These are phyloP conservation scores for Metschnikowia drakensbergensis DNA, from an alignment of 805 yeast species.

Conservation along the genomic window DNA sequence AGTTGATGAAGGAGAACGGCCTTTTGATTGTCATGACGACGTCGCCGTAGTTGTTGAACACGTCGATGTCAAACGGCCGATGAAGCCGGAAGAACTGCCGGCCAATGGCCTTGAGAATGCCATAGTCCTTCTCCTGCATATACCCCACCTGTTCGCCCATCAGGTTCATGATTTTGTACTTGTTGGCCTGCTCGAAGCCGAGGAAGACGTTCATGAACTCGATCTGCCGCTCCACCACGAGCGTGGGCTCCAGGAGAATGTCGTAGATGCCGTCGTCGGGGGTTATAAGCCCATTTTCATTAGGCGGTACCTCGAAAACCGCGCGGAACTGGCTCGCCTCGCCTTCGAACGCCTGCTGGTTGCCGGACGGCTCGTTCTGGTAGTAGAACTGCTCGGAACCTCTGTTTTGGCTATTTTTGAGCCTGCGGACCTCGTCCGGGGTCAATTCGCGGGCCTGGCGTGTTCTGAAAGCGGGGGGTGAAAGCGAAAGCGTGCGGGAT, in stretches of 20 bases:
- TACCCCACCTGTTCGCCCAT: conserved; percentile 73
- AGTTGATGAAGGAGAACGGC: conserved; percentile 84
- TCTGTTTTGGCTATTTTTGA: conserved; percentile 12
- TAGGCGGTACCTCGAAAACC: conserved; percentile 36
- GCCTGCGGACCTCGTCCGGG: conserved; percentile 31
- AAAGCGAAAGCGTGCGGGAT: not conserved
- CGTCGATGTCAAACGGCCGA: conserved; percentile 77
- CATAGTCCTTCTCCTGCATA: conserved; percentile 77
- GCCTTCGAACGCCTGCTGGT: conserved; percentile 19
- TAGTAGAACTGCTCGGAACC: conserved; percentile 21
- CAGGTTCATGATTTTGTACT: conserved; percentile 68
- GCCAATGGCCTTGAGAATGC: conserved; percentile 63
- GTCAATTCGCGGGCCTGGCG: conserved; percentile 32
- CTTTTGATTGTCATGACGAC: conserved; percentile 64
- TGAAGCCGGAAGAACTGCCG: conserved; percentile 82
- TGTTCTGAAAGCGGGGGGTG: conserved; percentile 16
- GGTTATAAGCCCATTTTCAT: conserved; percentile 49
- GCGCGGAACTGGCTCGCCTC: conserved; percentile 31
- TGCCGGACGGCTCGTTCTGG: conserved; percentile 26
- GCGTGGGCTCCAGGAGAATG: conserved; percentile 71
- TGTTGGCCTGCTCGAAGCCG: conserved; percentile 90
- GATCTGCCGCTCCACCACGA: conserved; percentile 82
- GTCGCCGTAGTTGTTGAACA: conserved; percentile 62
- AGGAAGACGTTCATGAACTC: conserved; percentile 83
- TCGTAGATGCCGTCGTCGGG: conserved; percentile 56